These are phyloP conservation scores for Sphagnurus paluster DNA, from an alignment of 1,284 basidiomycete genomes.

Conservation along the genomic window DNA sequence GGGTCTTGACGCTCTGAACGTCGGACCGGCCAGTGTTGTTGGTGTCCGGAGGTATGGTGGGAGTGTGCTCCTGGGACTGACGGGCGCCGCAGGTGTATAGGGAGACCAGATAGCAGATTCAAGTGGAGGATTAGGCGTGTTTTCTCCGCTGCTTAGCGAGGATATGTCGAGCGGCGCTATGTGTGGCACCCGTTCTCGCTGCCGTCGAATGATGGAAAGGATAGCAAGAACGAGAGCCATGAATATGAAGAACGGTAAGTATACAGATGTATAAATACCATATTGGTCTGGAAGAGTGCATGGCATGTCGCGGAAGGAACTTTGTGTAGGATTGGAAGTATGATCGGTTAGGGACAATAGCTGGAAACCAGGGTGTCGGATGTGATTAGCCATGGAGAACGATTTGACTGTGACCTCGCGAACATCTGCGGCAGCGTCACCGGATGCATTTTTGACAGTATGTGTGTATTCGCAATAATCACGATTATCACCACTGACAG, in stretches of 20 bases:
- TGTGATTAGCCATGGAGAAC: slow-evolving; percentile 74
- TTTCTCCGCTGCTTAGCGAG: slow-evolving; percentile 24
- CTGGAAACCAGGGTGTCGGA: slow-evolving; percentile 80
- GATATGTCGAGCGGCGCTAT: slow-evolving; percentile 27
- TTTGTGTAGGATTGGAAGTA: slow-evolving; percentile 28
- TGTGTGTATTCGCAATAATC: slow-evolving; percentile 85
- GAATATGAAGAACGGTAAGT: slow-evolving; percentile 52
- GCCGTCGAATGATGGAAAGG: slow-evolving; percentile 29
- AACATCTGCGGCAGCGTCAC: slow-evolving; percentile 25
- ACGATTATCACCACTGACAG: slow-evolving; percentile 80
- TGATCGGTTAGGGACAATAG: slow-evolving; percentile 71
- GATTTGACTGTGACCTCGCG: slow-evolving; percentile 80
- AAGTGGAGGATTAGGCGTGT: slow-evolving; percentile 21
- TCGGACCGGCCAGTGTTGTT: slow-evolving; percentile 26
- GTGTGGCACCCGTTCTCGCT: slow-evolving; percentile 17
- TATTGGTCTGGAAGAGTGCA: slow-evolving; percentile 74
- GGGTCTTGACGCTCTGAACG: slow-evolving; percentile 35
- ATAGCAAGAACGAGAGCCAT: slow-evolving; percentile 34
- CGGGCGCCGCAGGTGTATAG: slow-evolving; percentile 28
- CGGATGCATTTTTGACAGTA: slow-evolving; percentile 24
- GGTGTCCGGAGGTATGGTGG: slow-evolving; percentile 35
- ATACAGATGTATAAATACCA: slow-evolving; percentile 58
- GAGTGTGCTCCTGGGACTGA: slow-evolving; percentile 31
- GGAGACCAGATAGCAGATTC: slow-evolving; percentile 37
- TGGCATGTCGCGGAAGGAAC: slow-evolving; percentile 47